A percentile compares a stretch with the other conserved stretches of the same genome.
phyloP scores from a whole-genome alignment of 345 rosid species.

The Bruguiera parviflora region DNA sequence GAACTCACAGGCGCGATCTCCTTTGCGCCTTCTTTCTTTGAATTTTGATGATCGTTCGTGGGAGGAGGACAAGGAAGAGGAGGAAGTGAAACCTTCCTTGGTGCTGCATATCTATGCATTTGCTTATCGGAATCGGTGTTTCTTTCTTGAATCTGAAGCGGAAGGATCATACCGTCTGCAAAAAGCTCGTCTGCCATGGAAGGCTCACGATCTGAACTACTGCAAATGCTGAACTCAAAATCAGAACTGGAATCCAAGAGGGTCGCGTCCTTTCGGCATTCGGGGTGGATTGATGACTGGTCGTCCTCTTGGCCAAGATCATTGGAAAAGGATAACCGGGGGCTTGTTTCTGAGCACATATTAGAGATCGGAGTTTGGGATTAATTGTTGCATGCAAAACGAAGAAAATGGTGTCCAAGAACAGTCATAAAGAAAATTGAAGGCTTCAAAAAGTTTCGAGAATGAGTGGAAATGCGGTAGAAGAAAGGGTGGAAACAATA shows the following conservation, averaged over 20 bases:
- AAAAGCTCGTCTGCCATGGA: constrained; percentile 78
- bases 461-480: neutral
- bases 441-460: constrained; percentile 3
- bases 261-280: constrained; percentile 37
- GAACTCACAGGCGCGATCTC: constrained; percentile 10
- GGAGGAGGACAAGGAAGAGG: constrained; percentile 35
- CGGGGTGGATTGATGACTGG: constrained; percentile 14
- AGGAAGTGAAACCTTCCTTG: constrained; percentile 31
- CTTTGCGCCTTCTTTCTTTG: constrained; percentile 25
- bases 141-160: constrained; percentile 35
- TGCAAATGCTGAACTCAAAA: constrained; percentile 62
- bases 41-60: constrained; percentile 1
- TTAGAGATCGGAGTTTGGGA: neutral
- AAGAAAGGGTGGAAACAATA: neutral
- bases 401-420: neutral
- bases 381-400: neutral
- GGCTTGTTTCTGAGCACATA: constrained; percentile 59
- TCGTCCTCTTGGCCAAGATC: constrained; percentile 44
- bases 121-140: constrained; percentile 19
- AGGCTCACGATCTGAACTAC: constrained; percentile 39
- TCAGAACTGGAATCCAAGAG: constrained; percentile 52
- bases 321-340: constrained; percentile 54
- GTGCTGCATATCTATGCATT: constrained; percentile 24
- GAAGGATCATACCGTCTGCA: constrained; percentile 71
- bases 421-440: neutral